These are phyloP conservation scores for Saccharomycopsis vini DNA, from an alignment of 805 yeast genomes.

Conservation along the genomic window DNA sequence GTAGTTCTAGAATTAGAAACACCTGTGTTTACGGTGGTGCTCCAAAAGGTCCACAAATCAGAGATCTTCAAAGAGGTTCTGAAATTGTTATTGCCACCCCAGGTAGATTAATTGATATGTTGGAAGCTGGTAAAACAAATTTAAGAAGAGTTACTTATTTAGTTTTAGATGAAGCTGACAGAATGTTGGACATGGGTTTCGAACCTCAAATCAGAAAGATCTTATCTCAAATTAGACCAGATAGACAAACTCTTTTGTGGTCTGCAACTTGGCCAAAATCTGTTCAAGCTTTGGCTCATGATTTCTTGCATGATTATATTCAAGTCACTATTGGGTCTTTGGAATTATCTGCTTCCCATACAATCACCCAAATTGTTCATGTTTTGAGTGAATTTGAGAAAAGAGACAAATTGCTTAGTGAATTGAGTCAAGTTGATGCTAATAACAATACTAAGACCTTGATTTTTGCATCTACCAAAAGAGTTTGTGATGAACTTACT, in stretches of 20 bases:
- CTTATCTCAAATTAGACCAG: conserved; percentile 97
- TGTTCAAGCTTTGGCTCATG: conserved; percentile 87
- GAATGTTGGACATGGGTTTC: conserved; percentile 99
- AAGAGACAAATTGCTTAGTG: conserved; percentile 80
- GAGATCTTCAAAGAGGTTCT: conserved; percentile 91
- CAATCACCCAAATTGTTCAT: conserved; percentile 87
- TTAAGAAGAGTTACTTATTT: conserved; percentile 92
- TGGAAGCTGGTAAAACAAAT: conserved; percentile 91
- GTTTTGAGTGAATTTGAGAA: conserved; percentile 88
- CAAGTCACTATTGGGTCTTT: conserved; percentile 95
- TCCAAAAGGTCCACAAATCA: conserved; percentile 94
- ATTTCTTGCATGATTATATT: conserved; percentile 84
- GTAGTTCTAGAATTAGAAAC: conserved; percentile 87
- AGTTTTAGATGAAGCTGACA: conserved; percentile 97
- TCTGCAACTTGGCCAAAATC: conserved; percentile 99
- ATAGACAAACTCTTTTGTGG: conserved; percentile 99
- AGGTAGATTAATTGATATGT: conserved; percentile 97
- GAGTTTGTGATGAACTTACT: conserved; percentile 95
- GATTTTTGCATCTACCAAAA: conserved; percentile 92
- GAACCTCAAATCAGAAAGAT: conserved; percentile 99
- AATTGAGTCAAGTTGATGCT: conserved; percentile 62
- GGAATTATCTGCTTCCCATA: conserved; percentile 94
- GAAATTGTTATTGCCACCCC: conserved; percentile 98
- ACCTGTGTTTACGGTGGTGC: conserved; percentile 99
- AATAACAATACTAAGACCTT: conserved; percentile 62